Percentiles rank a stretch among this genome's conserved stretches.
Conservation (phyloP, 176 grass and related monocot species). For the Avena sativa region DNA sequence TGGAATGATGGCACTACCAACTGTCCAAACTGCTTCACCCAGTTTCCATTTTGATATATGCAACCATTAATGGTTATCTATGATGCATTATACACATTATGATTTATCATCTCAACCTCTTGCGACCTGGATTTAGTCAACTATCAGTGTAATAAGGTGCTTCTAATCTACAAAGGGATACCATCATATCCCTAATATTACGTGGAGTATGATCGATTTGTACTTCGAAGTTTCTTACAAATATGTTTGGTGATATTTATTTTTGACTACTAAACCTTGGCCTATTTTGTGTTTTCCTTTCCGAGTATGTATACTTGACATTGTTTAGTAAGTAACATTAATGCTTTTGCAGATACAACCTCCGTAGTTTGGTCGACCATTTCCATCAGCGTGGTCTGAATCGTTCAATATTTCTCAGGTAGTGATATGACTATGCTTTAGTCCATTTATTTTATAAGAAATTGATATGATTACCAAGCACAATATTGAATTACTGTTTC, state of each 20-base stretch:
- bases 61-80: not conserved
- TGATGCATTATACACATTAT: constrained; percentile 7
- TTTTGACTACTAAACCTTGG: constrained; percentile 8
- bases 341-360: constrained; percentile 70
- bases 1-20: not conserved
- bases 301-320: not conserved
- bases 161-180: constrained; percentile 3
- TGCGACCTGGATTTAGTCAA: not conserved
- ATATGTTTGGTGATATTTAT: constrained; percentile 13
- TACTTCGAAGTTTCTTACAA: constrained; percentile 3
- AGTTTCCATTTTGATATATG: constrained; percentile 21
- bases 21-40: not conserved
- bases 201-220: not conserved
- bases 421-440: constrained; percentile 35
- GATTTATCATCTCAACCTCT: not conserved
- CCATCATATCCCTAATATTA: not conserved
- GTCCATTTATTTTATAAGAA: constrained; percentile 4
- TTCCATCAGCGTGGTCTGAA: constrained; percentile 85
- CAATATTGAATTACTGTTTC: constrained; percentile 47
- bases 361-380: constrained; percentile 86
- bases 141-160: constrained; percentile 5
- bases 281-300: constrained; percentile 21
- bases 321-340: constrained; percentile 13
- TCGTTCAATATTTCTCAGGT: constrained; percentile 93
- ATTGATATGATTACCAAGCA: not conserved